Evolutionary conservation across 2,329 filamentous ascomycete genomes (phyloP).

Genomic region (Pseudogymnoascus sp.): DNA sequence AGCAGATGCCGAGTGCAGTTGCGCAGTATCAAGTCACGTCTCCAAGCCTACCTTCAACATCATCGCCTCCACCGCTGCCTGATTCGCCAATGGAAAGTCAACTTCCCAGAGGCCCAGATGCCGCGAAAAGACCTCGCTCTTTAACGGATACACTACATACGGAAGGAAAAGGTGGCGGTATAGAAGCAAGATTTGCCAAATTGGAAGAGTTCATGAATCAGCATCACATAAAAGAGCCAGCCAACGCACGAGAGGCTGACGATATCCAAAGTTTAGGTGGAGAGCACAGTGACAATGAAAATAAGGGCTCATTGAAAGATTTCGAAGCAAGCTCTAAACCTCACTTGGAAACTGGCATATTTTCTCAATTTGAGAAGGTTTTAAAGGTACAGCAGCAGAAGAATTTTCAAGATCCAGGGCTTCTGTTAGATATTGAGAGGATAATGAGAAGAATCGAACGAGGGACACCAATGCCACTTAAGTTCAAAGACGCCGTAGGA

Average conservation of each 20-base stretch:
- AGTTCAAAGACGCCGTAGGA: slow-evolving; percentile 84
- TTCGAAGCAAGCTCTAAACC: background rate
- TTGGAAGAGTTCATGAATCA: background rate
- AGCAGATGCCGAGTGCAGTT: background rate
- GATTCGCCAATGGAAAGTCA: background rate
- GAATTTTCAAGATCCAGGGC: slow-evolving; percentile 25
- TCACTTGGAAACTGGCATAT: background rate
- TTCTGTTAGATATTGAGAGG: slow-evolving; percentile 18
- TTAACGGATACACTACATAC: background rate
- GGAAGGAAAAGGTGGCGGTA: background rate
- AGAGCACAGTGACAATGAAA: background rate
- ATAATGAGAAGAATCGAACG: slow-evolving; percentile 30
- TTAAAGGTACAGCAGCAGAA: background rate
- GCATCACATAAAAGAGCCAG: background rate
- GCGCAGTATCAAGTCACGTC: background rate
- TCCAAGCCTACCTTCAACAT: background rate
- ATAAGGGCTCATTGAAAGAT: background rate
- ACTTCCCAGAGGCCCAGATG: background rate
- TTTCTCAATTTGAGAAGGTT: background rate
- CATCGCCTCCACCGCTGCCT: background rate
- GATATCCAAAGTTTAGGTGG: background rate
- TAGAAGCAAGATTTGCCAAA: background rate
- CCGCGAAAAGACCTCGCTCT: background rate
- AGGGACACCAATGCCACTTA: slow-evolving; percentile 57
- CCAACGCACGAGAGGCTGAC: background rate